A percentile compares a stretch with the other conserved stretches of the same genome.
These are phyloP conservation scores for Avena atlantica DNA, from an alignment of 176 grass and related monocot species.

Conservation along the genomic window DNA sequence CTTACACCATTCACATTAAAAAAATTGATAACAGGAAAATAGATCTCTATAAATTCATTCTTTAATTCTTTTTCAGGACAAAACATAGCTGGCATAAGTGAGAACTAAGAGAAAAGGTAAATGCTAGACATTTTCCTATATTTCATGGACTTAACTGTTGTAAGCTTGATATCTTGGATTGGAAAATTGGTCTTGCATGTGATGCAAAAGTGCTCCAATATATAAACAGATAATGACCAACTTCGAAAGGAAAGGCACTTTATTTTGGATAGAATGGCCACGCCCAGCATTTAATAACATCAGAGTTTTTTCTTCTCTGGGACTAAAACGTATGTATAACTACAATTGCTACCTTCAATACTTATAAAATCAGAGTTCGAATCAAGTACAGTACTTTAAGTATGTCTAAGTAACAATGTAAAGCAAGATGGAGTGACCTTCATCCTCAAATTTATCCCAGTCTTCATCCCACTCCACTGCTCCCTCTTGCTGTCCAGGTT, in stretches of 20 bases:
- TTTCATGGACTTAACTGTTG: conserved; percentile 23
- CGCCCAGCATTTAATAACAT: background rate
- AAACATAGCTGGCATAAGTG: background rate
- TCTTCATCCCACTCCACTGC: conserved; percentile 92
- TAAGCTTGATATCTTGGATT: conserved; percentile 1
- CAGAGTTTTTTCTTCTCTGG: background rate
- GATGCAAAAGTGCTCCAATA: background rate
- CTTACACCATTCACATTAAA: background rate
- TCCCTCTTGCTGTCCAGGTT: conserved; percentile 78
- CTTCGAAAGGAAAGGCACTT: conserved; percentile 31
- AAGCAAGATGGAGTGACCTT: conserved; percentile 62
- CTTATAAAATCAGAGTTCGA: background rate
- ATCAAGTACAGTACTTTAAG: background rate
- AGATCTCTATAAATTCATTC: background rate
- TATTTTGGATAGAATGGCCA: background rate
- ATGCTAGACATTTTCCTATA: background rate
- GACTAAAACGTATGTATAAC: background rate
- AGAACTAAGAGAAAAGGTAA: conserved; percentile 4
- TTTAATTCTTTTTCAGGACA: conserved; percentile 2
- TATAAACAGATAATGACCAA: background rate
- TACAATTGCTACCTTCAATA: background rate
- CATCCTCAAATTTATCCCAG: conserved; percentile 99
- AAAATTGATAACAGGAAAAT: conserved; percentile 24
- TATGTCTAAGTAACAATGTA: conserved; percentile 15
- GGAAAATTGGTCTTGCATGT: background rate